Evolutionary conservation across 371 early-diverging fungal genomes (phyloP), one percentile per base, ranked within the genome.

Genomic region (Chytridium lagenaria): DNA sequence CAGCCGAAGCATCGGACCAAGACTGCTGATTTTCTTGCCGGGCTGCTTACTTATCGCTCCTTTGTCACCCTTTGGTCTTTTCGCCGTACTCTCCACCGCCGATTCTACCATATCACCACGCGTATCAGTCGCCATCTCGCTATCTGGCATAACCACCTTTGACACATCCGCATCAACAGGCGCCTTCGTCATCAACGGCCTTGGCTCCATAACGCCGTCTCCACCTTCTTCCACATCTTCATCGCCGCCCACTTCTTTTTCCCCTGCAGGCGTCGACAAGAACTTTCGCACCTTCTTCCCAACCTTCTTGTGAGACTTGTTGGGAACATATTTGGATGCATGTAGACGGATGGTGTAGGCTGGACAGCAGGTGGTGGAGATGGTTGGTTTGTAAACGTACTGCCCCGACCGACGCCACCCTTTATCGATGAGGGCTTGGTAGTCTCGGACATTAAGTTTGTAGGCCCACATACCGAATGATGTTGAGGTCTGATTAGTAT

Each of bases 221-320:
- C 44, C 74, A 38, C 55, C 71, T 37, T 50, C 59, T 19, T 30
- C 67, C 44, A 61, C 59, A 22, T 50, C 40, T 2, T 23, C 40
- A 3, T 75, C 68, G 38, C 40, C 50, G 2, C 3, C 68, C 26
- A 30, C 36, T 1, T 12, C 34, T 5, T 38, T 44, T 3, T 40
- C 34, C 19, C 34, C 61, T 22, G 19, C 59, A 0, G 22, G 2
- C 26, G 44, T 50, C 31, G 16, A 30, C 64, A 83, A 38, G 38
- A 73, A 75, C 39, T 68, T 74, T 38, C 64, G 44, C 68, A 82
- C 65, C 69, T 81, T 88, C 70, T 84, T 84, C 0, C 92, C 71
- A 15, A 91, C 77, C 71, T 92, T 91, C 26, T 90, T 87, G 68
- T 93, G 93, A 22, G 10, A 5, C 76, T 92, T 92, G 2, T 86